These are phyloP conservation scores for Macrolepiota dolichaula DNA, from an alignment of 768 basidiomycete species.

Conservation along the genomic window DNA sequence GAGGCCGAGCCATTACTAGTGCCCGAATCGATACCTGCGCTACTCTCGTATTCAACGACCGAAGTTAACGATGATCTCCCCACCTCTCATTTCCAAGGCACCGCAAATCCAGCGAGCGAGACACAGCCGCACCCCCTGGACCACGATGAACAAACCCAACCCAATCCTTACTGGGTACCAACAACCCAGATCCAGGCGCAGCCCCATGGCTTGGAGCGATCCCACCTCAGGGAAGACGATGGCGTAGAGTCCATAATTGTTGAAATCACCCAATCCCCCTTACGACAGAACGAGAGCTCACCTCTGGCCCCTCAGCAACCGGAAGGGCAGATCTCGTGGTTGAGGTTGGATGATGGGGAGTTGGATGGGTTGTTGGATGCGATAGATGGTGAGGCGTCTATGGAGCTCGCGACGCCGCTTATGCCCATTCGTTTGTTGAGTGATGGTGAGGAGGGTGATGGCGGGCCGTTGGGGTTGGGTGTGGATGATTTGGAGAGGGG, in stretches of 20 bases:
- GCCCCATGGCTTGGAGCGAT: too few relatives aligned
- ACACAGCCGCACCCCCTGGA: not conserved
- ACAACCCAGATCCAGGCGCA: too few relatives aligned
- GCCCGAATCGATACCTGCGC: not conserved
- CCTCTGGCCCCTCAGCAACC: not conserved
- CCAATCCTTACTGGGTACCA: not conserved
- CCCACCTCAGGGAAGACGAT: too few relatives aligned
- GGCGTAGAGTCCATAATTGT: too few relatives aligned
- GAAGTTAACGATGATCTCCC: not conserved
- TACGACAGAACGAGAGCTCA: not conserved
- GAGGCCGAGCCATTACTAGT: not conserved
- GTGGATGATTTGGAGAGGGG: too few relatives aligned
- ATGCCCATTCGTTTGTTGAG: conserved; percentile 25
- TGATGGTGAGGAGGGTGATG: not conserved
- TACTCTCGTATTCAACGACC: not conserved
- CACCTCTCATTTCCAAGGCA: not conserved
- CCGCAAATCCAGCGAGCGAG: not conserved
- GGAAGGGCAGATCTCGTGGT: not conserved
- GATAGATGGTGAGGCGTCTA: conserved; percentile 37
- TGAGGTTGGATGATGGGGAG: not conserved
- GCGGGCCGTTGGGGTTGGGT: not conserved
- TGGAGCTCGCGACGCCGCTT: conserved; percentile 54
- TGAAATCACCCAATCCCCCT: not conserved
- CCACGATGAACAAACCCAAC: not conserved
- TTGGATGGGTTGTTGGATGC: conserved; percentile 26